phyloP scores from a whole-genome alignment of 2,329 filamentous ascomycete genomes.

The Neonectria hederae region DNA sequence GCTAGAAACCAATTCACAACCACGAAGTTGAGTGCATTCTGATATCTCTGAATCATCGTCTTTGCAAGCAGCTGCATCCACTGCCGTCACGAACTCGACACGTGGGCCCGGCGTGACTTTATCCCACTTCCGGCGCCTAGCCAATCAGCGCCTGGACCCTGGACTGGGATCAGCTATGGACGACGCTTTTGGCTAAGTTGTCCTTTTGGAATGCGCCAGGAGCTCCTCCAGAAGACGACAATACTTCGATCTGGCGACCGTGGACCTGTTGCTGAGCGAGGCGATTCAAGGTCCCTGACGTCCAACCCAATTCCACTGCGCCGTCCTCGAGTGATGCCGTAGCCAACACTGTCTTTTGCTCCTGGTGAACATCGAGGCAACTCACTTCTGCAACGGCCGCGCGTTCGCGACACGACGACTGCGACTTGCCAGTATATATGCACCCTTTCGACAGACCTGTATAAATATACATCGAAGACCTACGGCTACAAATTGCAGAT shows the following conservation, averaged over 20 bases:
- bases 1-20: background rate
- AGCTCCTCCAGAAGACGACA: conserved; percentile 29
- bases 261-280: conserved; percentile 10
- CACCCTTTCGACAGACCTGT: conserved; percentile 13
- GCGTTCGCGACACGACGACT: conserved; percentile 22
- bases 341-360: conserved; percentile 29
- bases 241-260: conserved; percentile 6
- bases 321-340: conserved; percentile 34
- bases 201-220: conserved; percentile 40
- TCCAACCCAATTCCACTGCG: background rate
- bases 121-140: conserved; percentile 28
- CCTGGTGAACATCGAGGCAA: conserved; percentile 31
- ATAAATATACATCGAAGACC: conserved; percentile 28
- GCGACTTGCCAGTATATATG: conserved; percentile 22
- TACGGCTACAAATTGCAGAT: conserved; percentile 14
- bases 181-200: conserved; percentile 42
- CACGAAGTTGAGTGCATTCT: background rate
- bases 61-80: background rate
- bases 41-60: background rate
- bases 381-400: conserved; percentile 16
- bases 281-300: conserved; percentile 19
- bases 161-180: conserved; percentile 30
- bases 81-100: background rate
- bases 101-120: conserved; percentile 38
- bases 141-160: conserved; percentile 40